Evolutionary conservation across 2,329 filamentous ascomycete species (phyloP).

Genomic region (Thelonectria olida): DNA sequence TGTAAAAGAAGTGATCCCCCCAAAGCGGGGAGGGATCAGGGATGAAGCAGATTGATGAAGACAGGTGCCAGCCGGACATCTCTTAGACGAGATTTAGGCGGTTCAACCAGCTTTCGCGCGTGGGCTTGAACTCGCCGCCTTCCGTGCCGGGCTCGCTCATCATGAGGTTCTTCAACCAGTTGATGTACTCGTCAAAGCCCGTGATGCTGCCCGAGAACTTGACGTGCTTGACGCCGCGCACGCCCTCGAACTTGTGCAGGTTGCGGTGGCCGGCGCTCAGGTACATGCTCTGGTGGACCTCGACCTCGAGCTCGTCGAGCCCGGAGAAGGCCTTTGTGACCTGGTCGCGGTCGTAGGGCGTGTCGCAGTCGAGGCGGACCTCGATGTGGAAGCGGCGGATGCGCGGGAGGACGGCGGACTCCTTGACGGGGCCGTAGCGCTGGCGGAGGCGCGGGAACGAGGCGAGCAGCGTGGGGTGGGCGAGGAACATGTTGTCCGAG

Average conservation of each 20-base stretch:
- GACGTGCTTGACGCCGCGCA: slow-evolving; percentile 51
- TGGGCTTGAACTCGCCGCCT: slow-evolving; percentile 31
- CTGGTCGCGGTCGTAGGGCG: slow-evolving; percentile 42
- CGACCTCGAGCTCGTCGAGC: slow-evolving; percentile 51
- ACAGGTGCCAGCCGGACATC: too few relatives aligned
- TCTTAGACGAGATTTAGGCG: too few relatives aligned
- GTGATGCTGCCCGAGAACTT: slow-evolving; percentile 48
- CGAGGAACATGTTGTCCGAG: slow-evolving; percentile 53
- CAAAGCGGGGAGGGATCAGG: background rate
- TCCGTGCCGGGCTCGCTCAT: slow-evolving; percentile 37
- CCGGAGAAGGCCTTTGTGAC: slow-evolving; percentile 48
- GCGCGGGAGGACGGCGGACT: slow-evolving; percentile 40
- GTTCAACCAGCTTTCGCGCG: slow-evolving; percentile 31
- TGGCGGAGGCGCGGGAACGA: slow-evolving; percentile 51
- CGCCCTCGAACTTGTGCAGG: slow-evolving; percentile 52
- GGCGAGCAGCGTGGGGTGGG: slow-evolving; percentile 52
- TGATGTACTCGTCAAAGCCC: slow-evolving; percentile 54
- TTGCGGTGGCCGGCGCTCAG: slow-evolving; percentile 49
- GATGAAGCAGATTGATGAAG: background rate
- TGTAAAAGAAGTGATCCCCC: background rate
- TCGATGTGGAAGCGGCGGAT: slow-evolving; percentile 52
- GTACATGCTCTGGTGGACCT: slow-evolving; percentile 51
- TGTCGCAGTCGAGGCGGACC: slow-evolving; percentile 53
- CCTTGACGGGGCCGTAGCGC: slow-evolving; percentile 44
- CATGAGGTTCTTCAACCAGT: slow-evolving; percentile 52